These are phyloP conservation scores for Gossypium sturtianum DNA, from an alignment of 345 rosid species.

Conservation along the genomic window DNA sequence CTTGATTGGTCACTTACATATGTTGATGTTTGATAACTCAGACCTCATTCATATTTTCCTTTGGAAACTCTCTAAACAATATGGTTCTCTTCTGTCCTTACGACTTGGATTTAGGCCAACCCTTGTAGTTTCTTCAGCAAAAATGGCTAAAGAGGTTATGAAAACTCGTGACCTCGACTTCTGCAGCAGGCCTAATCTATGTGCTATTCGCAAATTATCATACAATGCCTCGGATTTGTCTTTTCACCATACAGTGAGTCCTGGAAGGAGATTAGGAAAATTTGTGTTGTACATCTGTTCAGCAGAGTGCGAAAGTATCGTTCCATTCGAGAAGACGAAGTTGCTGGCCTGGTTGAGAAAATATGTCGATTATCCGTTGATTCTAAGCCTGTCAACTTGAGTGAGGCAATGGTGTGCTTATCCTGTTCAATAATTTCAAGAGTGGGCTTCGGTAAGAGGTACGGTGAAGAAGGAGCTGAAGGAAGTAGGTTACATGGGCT, in stretches of 20 bases:
- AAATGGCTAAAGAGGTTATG: constrained; percentile 22
- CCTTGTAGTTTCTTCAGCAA: constrained; percentile 22
- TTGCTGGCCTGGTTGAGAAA: constrained; percentile 26
- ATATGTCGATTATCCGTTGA: constrained; percentile 6
- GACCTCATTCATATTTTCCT: neutral
- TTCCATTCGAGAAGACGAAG: constrained; percentile 39
- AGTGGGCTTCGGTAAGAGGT: neutral
- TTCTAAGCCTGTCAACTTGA: constrained; percentile 17
- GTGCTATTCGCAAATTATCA: constrained; percentile 16
- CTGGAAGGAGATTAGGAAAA: constrained; percentile 27
- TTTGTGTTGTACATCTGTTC: constrained; percentile 23
- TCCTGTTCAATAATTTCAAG: neutral
- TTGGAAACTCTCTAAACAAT: constrained; percentile 28
- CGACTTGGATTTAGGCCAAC: constrained; percentile 17
- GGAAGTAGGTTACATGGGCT: constrained; percentile 22
- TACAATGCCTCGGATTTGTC: constrained; percentile 26
- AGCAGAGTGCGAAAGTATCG: constrained; percentile 26
- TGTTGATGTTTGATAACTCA: constrained; percentile 13
- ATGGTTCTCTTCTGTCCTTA: constrained; percentile 28
- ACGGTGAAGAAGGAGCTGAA: constrained; percentile 25
- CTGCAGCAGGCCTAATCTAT: constrained; percentile 25
- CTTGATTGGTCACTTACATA: constrained; percentile 28
- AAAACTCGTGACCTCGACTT: constrained; percentile 24
- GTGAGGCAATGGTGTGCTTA: neutral
- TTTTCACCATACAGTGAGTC: constrained; percentile 24